These are phyloP conservation scores for Colletotrichum salicis DNA, from an alignment of 2,329 filamentous ascomycete species.

Conservation along the genomic window DNA sequence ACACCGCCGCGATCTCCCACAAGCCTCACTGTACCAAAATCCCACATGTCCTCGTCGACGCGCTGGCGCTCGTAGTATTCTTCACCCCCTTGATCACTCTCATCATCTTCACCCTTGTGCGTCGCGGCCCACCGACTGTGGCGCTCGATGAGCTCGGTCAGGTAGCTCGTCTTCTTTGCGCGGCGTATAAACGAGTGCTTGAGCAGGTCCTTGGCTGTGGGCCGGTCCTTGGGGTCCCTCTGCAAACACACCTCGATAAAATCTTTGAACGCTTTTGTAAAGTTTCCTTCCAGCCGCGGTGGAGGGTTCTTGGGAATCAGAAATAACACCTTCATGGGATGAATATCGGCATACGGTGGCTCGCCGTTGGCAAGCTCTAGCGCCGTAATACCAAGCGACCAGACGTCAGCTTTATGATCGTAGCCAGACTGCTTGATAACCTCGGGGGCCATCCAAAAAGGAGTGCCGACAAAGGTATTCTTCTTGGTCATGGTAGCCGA, in stretches of 20 bases:
- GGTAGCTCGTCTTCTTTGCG: constrained; percentile 94
- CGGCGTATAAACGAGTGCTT: constrained; percentile 90
- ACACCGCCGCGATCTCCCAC: constrained; percentile 73
- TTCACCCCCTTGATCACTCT: constrained; percentile 70
- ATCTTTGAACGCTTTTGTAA: constrained; percentile 85
- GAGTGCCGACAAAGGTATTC: constrained; percentile 97
- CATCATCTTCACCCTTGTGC: constrained; percentile 77
- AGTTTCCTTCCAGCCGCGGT: constrained; percentile 82
- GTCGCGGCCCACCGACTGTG: constrained; percentile 87
- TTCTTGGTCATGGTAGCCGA: constrained; percentile 99
- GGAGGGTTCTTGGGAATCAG: constrained; percentile 95
- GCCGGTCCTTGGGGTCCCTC: constrained; percentile 88
- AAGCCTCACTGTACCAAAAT: constrained; percentile 94
- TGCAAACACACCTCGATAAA: constrained; percentile 86
- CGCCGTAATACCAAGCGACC: constrained; percentile 95
- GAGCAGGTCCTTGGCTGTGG: constrained; percentile 85
- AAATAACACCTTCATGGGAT: constrained; percentile 98
- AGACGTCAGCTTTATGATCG: constrained; percentile 97
- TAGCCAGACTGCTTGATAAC: constrained; percentile 99
- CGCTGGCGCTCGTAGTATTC: constrained; percentile 64
- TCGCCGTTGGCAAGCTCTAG: constrained; percentile 92
- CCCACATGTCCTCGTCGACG: constrained; percentile 90
- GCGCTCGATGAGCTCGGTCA: constrained; percentile 94
- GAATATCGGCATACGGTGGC: constrained; percentile 94
- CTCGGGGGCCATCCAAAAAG: constrained; percentile 99